Percentiles rank a stretch among this genome's conserved stretches.
Conservation (phyloP, 2,329 filamentous ascomycete species). For the Helminthosporium solani region DNA sequence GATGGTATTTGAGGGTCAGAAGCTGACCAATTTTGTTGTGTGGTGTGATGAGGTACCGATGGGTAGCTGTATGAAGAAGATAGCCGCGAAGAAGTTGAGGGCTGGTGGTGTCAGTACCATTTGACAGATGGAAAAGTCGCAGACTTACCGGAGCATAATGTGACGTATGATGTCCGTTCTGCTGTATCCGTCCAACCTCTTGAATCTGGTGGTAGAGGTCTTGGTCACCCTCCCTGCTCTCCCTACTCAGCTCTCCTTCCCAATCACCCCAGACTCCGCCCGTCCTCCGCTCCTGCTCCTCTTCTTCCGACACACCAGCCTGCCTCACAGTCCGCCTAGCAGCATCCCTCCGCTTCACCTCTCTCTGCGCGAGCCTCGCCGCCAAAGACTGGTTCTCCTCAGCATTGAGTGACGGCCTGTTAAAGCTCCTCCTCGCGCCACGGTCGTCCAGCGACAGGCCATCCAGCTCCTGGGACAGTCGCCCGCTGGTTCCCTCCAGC, state of each 20-base stretch:
- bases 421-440: slow-evolving; percentile 19
- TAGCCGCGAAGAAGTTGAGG: slow-evolving; percentile 23
- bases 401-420: slow-evolving; percentile 34
- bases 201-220: slow-evolving; percentile 57
- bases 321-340: slow-evolving; percentile 54
- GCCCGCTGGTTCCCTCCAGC: slow-evolving; percentile 22
- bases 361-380: slow-evolving; percentile 37
- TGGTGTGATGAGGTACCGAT: slow-evolving; percentile 44
- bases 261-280: slow-evolving; percentile 57
- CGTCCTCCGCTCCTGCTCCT: slow-evolving; percentile 57
- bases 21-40: slow-evolving; percentile 36
- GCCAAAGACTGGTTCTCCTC: slow-evolving; percentile 34
- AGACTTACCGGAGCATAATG: slow-evolving; percentile 25
- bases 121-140: not conserved
- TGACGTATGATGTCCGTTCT: slow-evolving; percentile 23
- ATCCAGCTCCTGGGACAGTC: slow-evolving; percentile 26
- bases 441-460: slow-evolving; percentile 19
- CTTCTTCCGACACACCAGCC: slow-evolving; percentile 58
- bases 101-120: slow-evolving; percentile 22
- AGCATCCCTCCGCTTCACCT: slow-evolving; percentile 37
- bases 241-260: slow-evolving; percentile 45
- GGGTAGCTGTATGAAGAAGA: slow-evolving; percentile 47
- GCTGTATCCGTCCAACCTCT: slow-evolving; percentile 46
- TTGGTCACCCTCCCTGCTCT: slow-evolving; percentile 43
- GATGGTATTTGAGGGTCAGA: slow-evolving; percentile 12